Evolutionary conservation across 768 basidiomycete species (phyloP).

Genomic region (Kwoniella sp.): DNA sequence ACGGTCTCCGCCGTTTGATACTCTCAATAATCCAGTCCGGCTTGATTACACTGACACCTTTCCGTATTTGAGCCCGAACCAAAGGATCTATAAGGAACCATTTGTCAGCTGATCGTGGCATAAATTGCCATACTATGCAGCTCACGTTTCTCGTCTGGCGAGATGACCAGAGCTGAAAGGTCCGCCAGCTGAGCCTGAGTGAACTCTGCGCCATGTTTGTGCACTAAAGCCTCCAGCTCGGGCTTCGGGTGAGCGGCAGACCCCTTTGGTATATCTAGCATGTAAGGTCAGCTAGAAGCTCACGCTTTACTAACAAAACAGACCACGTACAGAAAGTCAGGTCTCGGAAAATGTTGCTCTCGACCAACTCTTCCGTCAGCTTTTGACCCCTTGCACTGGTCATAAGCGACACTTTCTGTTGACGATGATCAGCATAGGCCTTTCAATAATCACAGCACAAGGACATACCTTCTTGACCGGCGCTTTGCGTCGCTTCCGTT

Average conservation of each 20-base stretch:
- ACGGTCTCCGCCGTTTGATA: slow-evolving; percentile 62
- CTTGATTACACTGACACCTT: slow-evolving; percentile 69
- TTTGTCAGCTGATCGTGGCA: not conserved
- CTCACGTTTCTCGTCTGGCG: slow-evolving; percentile 69
- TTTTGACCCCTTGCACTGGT: slow-evolving; percentile 64
- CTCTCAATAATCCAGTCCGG: slow-evolving; percentile 83
- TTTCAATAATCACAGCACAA: not conserved
- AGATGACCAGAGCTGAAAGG: slow-evolving; percentile 61
- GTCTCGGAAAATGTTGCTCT: slow-evolving; percentile 70
- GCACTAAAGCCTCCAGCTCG: slow-evolving; percentile 64
- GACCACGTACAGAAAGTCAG: slow-evolving; percentile 73
- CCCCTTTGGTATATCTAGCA: slow-evolving; percentile 60
- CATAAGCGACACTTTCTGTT: slow-evolving; percentile 43
- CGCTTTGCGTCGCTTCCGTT: slow-evolving; percentile 24
- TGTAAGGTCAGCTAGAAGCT: slow-evolving; percentile 4
- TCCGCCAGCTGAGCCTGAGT: slow-evolving; percentile 49
- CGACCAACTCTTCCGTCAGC: slow-evolving; percentile 64
- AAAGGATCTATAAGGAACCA: slow-evolving; percentile 28
- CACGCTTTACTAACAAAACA: not conserved
- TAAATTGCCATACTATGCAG: slow-evolving; percentile 15
- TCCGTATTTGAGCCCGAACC: slow-evolving; percentile 64
- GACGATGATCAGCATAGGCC: slow-evolving; percentile 5
- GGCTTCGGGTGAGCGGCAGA: slow-evolving; percentile 69
- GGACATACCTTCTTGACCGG: slow-evolving; percentile 30
- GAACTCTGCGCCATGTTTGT: slow-evolving; percentile 56